phyloP scores from a whole-genome alignment of 208 protist genomes.

The Trichomonas gallinae region DNA sequence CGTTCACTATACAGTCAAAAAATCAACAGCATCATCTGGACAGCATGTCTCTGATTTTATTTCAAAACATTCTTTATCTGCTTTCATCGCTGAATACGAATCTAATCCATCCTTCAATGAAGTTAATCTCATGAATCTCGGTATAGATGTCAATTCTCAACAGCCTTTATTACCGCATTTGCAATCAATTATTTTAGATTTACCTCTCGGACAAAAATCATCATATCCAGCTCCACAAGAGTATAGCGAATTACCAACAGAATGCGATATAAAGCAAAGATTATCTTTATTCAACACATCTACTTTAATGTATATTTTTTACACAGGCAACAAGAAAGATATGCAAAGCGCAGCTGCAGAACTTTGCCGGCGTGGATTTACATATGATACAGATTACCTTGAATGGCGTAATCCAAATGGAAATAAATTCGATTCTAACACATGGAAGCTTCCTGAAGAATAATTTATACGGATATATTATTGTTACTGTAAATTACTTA shows the following conservation, averaged over 20 bases:
- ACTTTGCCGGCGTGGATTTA: background rate
- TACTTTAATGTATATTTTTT: background rate
- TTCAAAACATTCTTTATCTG: background rate
- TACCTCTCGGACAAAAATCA: background rate
- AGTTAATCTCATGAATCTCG: background rate
- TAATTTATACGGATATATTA: background rate
- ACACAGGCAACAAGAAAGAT: background rate
- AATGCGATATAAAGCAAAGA: background rate
- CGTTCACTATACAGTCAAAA: background rate
- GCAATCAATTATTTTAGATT: background rate
- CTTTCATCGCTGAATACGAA: background rate
- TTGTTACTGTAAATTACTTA: background rate
- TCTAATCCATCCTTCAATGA: background rate
- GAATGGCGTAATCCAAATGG: background rate
- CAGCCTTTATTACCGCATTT: background rate
- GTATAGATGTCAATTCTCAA: background rate
- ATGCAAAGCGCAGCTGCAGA: background rate
- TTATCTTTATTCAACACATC: background rate
- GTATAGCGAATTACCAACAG: background rate
- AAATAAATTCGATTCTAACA: background rate
- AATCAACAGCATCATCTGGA: background rate
- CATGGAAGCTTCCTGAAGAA: background rate
- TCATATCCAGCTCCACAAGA: background rate
- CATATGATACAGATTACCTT: background rate
- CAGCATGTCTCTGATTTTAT: background rate